Conservation (phyloP, 2,329 filamentous ascomycete species). For the Scedosporium apiospermum region DNA sequence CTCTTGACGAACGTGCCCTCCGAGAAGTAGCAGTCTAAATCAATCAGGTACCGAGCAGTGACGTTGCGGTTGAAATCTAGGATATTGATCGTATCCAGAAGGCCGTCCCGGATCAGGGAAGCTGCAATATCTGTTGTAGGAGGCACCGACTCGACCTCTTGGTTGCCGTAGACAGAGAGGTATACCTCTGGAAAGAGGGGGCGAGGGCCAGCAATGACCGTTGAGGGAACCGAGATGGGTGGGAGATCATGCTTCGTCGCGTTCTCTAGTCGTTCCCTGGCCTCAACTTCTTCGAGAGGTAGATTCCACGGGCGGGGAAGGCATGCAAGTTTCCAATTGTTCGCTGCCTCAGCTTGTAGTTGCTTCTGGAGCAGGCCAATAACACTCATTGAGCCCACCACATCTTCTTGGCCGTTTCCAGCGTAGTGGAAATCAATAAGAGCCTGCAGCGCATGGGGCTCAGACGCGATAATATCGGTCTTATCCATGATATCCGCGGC, state of each 20-base stretch:
- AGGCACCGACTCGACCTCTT: conserved; percentile 85
- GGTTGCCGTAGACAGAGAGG: conserved; percentile 82
- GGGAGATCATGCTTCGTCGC: conserved; percentile 71
- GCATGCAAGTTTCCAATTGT: conserved; percentile 64
- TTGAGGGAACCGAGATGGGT: conserved; percentile 62
- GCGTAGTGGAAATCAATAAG: conserved; percentile 78
- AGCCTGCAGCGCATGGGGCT: conserved; percentile 74
- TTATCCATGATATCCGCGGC: conserved; percentile 78
- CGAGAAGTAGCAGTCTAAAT: conserved; percentile 90
- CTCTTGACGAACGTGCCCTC: conserved; percentile 86
- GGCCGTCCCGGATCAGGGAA: conserved; percentile 72
- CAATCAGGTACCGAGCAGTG: conserved; percentile 81
- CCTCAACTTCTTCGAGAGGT: conserved; percentile 49
- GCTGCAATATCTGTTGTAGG: conserved; percentile 65
- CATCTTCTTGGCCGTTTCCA: conserved; percentile 52
- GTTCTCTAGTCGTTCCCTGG: conserved; percentile 47
- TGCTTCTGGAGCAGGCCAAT: conserved; percentile 80
- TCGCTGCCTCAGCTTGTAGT: conserved; percentile 64
- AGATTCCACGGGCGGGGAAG: conserved; percentile 61
- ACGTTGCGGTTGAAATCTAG: conserved; percentile 86
- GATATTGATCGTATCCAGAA: conserved; percentile 89
- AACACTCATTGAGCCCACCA: conserved; percentile 56
- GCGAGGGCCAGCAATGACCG: conserved; percentile 63
- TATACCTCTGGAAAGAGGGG: conserved; percentile 87
- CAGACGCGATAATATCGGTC: conserved; percentile 87